phyloP scores from a whole-genome alignment of 2,329 filamentous ascomycete genomes.

The Aspergillus aculeatinus region DNA sequence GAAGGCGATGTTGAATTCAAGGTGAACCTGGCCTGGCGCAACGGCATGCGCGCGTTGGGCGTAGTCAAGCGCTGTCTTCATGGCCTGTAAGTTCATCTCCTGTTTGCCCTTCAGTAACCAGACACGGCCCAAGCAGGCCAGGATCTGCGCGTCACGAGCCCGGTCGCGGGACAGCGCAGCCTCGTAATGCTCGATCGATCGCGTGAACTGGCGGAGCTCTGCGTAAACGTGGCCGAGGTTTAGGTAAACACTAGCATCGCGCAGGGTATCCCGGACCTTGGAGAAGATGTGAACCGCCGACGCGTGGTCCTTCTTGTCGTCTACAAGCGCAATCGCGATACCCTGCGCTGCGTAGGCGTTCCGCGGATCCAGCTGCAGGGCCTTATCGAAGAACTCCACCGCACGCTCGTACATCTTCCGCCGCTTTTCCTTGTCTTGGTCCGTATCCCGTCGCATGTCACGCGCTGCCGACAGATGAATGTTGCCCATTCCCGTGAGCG shows the following conservation, averaged over 20 bases:
- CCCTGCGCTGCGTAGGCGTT: conserved; percentile 97
- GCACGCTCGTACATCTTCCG: conserved; percentile 84
- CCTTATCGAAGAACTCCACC: conserved; percentile 98
- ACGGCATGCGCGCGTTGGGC: conserved; percentile 68
- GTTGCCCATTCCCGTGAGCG: conserved; percentile 95
- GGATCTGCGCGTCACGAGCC: conserved; percentile 73
- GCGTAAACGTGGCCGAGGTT: conserved; percentile 93
- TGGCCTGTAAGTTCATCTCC: conserved; percentile 61
- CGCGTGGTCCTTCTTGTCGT: conserved; percentile 88
- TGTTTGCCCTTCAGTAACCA: conserved; percentile 79
- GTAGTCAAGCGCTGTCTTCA: conserved; percentile 65
- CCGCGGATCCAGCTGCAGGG: conserved; percentile 86
- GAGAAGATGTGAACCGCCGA: conserved; percentile 82
- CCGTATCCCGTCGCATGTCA: conserved; percentile 90
- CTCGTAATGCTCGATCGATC: conserved; percentile 94
- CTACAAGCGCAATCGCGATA: conserved; percentile 87
- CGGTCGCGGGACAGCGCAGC: conserved; percentile 75
- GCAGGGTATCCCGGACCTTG: conserved; percentile 85
- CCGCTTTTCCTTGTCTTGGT: conserved; percentile 86
- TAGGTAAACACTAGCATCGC: conserved; percentile 82
- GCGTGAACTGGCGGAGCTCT: conserved; percentile 83
- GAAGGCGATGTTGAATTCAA: conserved; percentile 97
- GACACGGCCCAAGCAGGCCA: conserved; percentile 82
- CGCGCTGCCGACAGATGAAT: conserved; percentile 82
- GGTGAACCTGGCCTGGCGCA: conserved; percentile 80